These are phyloP conservation scores for Hypoxylon subgilvum DNA, from an alignment of 495 filamentous ascomycete genomes.

Conservation along the genomic window DNA sequence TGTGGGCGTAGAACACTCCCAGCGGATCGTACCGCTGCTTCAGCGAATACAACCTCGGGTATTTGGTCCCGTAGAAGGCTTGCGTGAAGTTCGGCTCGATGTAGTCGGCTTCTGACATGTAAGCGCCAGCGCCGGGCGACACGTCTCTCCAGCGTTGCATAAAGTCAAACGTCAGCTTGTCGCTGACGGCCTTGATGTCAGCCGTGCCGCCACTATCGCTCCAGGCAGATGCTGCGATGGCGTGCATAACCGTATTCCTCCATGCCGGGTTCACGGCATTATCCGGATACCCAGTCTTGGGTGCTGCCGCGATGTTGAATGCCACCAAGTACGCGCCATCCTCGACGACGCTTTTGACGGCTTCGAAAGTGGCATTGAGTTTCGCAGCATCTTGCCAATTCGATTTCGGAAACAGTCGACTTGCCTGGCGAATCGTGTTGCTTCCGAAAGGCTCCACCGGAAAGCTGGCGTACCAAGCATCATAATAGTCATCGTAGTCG, in stretches of 20 bases:
- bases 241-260: constrained; percentile 48
- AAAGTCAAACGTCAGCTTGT: constrained; percentile 58
- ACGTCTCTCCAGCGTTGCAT: constrained; percentile 49
- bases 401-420: constrained; percentile 51
- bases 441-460: constrained; percentile 53
- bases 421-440: constrained; percentile 45
- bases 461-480: constrained; percentile 54
- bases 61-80: constrained; percentile 60
- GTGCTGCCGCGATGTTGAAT: constrained; percentile 55
- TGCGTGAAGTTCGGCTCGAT: constrained; percentile 64
- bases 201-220: constrained; percentile 40
- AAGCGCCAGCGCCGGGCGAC: constrained; percentile 48
- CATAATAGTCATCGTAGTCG: constrained; percentile 56
- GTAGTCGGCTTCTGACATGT: constrained; percentile 57
- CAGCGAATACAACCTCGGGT: constrained; percentile 47
- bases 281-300: constrained; percentile 39
- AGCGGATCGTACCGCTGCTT: constrained; percentile 59
- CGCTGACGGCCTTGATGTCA: constrained; percentile 46
- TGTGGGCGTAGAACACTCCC: constrained; percentile 58
- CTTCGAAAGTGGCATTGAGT: constrained; percentile 49
- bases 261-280: constrained; percentile 49
- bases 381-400: constrained; percentile 44
- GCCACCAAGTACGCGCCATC: constrained; percentile 52
- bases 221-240: constrained; percentile 54
- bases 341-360: constrained; percentile 48